phyloP scores from a whole-genome alignment of 2,329 filamentous ascomycete species.

The Stagonosporopsis tanaceti region DNA sequence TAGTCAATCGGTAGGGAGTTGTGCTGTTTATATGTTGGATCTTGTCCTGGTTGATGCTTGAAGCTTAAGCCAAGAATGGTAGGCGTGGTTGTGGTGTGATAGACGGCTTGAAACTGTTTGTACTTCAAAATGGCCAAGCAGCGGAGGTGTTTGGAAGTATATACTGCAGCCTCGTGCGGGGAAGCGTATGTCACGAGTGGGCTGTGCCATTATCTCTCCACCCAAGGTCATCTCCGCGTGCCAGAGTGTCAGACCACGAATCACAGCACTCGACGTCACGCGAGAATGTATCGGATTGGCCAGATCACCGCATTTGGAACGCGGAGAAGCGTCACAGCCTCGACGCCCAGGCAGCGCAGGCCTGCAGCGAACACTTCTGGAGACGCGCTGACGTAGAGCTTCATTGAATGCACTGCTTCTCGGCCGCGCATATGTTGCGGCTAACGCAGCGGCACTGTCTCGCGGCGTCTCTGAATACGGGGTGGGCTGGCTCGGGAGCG shows the following conservation, averaged over 20 bases:
- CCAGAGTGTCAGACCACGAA: slow-evolving; percentile 44
- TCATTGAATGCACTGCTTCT: slow-evolving; percentile 31
- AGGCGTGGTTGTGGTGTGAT: slow-evolving; percentile 25
- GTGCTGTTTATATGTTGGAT: slow-evolving; percentile 10
- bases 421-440: slow-evolving; percentile 42
- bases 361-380: slow-evolving; percentile 14
- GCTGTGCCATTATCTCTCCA: slow-evolving; percentile 40
- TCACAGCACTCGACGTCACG: slow-evolving; percentile 36
- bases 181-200: slow-evolving; percentile 38
- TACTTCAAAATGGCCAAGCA: slow-evolving; percentile 24
- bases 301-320: slow-evolving; percentile 12
- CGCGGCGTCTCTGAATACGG: slow-evolving; percentile 23
- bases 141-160: slow-evolving; percentile 33
- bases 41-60: slow-evolving; percentile 5
- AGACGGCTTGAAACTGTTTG: slow-evolving; percentile 26
- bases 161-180: slow-evolving; percentile 35
- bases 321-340: slow-evolving; percentile 30
- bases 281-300: slow-evolving; percentile 23
- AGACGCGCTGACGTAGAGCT: slow-evolving; percentile 33
- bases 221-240: slow-evolving; percentile 32
- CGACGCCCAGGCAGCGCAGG: slow-evolving; percentile 27
- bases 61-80: slow-evolving; percentile 22
- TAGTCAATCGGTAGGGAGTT: background rate
- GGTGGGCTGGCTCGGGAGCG: slow-evolving; percentile 24
- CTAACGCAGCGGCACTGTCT: slow-evolving; percentile 17